These are phyloP conservation scores for Hymenotorrendiella dingleyae DNA, from an alignment of 2,329 filamentous ascomycete genomes.

Conservation along the genomic window DNA sequence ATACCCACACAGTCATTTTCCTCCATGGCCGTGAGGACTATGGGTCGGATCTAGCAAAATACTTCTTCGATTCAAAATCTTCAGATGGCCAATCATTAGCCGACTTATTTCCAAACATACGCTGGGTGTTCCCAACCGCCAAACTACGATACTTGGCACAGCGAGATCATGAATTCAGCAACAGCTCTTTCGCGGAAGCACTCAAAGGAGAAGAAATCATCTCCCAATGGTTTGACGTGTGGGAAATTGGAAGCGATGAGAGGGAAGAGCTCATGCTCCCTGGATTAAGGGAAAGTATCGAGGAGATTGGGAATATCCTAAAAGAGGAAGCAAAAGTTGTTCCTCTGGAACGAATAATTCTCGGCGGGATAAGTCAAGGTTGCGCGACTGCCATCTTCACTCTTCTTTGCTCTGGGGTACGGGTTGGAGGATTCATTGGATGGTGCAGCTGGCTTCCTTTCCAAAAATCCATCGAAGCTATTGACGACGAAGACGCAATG, in stretches of 20 bases:
- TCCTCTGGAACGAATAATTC: conserved; percentile 34
- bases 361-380: conserved; percentile 43
- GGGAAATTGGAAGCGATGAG: conserved; percentile 33
- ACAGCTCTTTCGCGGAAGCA: conserved; percentile 10
- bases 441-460: conserved; percentile 34
- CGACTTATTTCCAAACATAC: conserved; percentile 13
- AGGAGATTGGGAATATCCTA: conserved; percentile 30
- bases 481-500: too few relatives aligned
- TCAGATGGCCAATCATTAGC: conserved; percentile 13
- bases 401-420: conserved; percentile 29
- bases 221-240: conserved; percentile 47
- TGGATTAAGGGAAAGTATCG: conserved; percentile 37
- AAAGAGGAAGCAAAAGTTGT: conserved; percentile 33
- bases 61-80: conserved; percentile 36
- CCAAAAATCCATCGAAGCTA: conserved; percentile 8
- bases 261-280: conserved; percentile 37
- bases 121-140: conserved; percentile 17
- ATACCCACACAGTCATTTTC: conserved; percentile 41
- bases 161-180: conserved; percentile 20
- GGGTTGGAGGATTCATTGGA: conserved; percentile 33
- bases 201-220: conserved; percentile 20
- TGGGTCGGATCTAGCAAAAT: conserved; percentile 33
- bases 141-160: conserved; percentile 26
- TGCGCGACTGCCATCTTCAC: conserved; percentile 36
- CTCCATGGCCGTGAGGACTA: conserved; percentile 40